These are phyloP conservation scores for Juncus inflexus DNA, from an alignment of 176 grass and related monocot species.

Conservation along the genomic window DNA sequence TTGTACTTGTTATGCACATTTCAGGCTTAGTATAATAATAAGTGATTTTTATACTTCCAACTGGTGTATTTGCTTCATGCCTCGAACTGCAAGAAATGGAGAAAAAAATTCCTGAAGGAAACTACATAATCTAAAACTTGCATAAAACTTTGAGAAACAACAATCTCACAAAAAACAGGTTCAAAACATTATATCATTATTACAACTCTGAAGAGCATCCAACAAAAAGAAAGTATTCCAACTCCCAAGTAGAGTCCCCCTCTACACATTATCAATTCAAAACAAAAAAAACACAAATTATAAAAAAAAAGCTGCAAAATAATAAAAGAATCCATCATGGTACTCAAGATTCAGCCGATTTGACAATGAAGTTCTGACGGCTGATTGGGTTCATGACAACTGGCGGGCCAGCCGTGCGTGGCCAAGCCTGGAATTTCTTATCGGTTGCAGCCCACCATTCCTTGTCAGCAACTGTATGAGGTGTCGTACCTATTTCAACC, in stretches of 20 bases:
- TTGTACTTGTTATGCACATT: too few relatives aligned
- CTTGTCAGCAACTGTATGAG: slow-evolving; percentile 50
- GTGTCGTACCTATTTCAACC: slow-evolving; percentile 65
- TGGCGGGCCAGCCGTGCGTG: slow-evolving; percentile 57
- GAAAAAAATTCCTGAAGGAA: too few relatives aligned
- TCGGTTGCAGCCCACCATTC: slow-evolving; percentile 86
- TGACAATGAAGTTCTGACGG: slow-evolving; percentile 84
- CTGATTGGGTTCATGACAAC: slow-evolving; percentile 95
- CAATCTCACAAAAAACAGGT: too few relatives aligned
- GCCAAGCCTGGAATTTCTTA: slow-evolving; percentile 81
- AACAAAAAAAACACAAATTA: neutral
- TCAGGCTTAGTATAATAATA: too few relatives aligned
- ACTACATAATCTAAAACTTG: too few relatives aligned
- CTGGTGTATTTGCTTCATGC: too few relatives aligned
- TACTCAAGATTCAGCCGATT: slow-evolving; percentile 48
- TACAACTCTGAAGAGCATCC: slow-evolving; percentile 20
- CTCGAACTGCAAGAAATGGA: too few relatives aligned
- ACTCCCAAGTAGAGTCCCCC: neutral
- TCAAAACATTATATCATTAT: neutral
- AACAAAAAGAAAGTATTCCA: neutral
- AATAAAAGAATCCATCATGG: neutral
- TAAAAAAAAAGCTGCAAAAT: neutral
- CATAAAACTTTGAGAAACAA: too few relatives aligned
- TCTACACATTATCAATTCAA: slow-evolving; percentile 7
- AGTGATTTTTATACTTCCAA: too few relatives aligned